Percentiles rank a stretch among this genome's conserved stretches.
These are phyloP conservation scores for Cladosporium sp. DNA, from an alignment of 2,329 filamentous ascomycete species.

Conservation along the genomic window DNA sequence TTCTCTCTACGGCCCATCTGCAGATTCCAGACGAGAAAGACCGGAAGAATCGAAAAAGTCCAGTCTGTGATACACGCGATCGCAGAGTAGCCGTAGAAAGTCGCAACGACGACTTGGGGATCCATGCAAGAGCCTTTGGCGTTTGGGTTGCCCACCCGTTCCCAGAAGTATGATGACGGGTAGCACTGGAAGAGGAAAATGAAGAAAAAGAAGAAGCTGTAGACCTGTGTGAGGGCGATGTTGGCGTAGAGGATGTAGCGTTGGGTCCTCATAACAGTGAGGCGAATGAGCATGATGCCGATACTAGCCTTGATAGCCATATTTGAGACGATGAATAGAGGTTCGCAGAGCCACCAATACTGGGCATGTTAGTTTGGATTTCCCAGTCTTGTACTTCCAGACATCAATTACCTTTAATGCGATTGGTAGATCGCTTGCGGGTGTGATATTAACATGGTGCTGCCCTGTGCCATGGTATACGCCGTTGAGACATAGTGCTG, in stretches of 20 bases:
- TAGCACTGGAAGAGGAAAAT: constrained; percentile 25
- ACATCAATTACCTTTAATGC: constrained; percentile 24
- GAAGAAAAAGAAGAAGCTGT: constrained; percentile 23
- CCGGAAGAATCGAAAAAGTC: constrained; percentile 42
- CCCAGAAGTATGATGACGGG: constrained; percentile 24
- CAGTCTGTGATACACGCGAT: constrained; percentile 45
- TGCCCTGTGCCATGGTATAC: constrained; percentile 42
- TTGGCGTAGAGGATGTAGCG: constrained; percentile 19
- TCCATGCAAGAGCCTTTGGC: constrained; percentile 32
- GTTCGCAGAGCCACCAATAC: constrained; percentile 44
- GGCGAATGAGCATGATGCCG: constrained; percentile 23
- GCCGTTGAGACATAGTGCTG: constrained; percentile 41
- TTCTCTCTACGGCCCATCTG: constrained; percentile 43
- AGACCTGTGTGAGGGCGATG: constrained; percentile 21
- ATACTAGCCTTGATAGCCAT: constrained; percentile 27
- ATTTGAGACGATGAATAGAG: constrained; percentile 22
- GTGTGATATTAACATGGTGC: constrained; percentile 37
- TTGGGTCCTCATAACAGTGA: constrained; percentile 18
- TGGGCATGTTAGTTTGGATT: constrained; percentile 21
- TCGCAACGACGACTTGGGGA: constrained; percentile 49
- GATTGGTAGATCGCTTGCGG: constrained; percentile 20
- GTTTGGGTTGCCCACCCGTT: constrained; percentile 11
- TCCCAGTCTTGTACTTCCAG: neutral
- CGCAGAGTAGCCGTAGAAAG: constrained; percentile 33
- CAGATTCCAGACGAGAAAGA: constrained; percentile 43